These are phyloP conservation scores for Austroboletus festivus DNA, from an alignment of 768 basidiomycete species.

Conservation along the genomic window DNA sequence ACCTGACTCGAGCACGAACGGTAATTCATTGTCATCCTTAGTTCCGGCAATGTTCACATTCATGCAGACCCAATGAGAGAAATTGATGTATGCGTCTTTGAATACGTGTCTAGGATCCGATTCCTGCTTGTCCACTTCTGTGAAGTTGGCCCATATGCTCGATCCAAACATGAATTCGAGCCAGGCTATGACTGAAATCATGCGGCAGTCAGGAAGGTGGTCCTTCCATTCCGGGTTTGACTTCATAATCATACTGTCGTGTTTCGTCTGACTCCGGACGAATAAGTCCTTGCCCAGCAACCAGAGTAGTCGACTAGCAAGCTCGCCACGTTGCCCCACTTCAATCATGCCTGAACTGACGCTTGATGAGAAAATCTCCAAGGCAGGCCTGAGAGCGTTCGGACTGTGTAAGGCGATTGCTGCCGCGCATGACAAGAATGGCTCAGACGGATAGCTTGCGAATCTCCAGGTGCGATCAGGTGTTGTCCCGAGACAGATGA, in stretches of 20 bases:
- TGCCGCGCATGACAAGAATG: slow-evolving; percentile 4
- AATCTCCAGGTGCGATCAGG: slow-evolving; percentile 4
- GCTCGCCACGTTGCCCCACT: background rate
- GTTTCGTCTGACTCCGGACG: background rate
- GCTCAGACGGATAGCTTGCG: slow-evolving; percentile 9
- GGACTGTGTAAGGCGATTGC: background rate
- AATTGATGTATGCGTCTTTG: slow-evolving; percentile 3
- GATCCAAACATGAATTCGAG: slow-evolving; percentile 4
- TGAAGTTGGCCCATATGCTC: no score
- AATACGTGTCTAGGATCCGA: background rate
- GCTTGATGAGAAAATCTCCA: background rate
- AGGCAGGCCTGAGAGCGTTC: background rate
- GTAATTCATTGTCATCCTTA: background rate
- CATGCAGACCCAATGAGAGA: slow-evolving; percentile 6
- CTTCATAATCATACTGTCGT: background rate
- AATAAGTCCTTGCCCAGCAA: slow-evolving; percentile 2
- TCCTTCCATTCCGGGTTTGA: background rate
- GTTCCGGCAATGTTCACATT: background rate
- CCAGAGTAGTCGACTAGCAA: slow-evolving; percentile 4
- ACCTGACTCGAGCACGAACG: background rate
- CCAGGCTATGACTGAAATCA: background rate
- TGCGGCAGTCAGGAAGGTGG: slow-evolving; percentile 1
- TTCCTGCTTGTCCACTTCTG: no score
- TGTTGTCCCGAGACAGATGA: slow-evolving; percentile 2
- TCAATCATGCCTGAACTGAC: background rate